These are phyloP conservation scores for Massariosphaeria phaeospora DNA, from an alignment of 495 filamentous ascomycete genomes.

Conservation along the genomic window DNA sequence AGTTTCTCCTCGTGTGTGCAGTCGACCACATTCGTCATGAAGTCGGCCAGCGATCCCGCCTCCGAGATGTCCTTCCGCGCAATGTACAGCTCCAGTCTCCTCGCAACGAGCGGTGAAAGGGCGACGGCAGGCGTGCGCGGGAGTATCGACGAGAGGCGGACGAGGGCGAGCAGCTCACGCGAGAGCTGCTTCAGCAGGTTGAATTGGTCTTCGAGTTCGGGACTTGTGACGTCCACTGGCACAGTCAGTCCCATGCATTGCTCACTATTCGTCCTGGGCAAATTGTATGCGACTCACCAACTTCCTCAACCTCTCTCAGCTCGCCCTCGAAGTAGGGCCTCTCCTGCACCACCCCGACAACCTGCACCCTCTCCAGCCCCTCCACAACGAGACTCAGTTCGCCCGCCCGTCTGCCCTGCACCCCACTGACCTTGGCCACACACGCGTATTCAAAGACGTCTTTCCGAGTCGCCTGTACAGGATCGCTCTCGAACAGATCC, in stretches of 20 bases:
- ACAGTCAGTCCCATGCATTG: conserved; percentile 6
- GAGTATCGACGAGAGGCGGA: conserved; percentile 71
- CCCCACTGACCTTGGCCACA: conserved; percentile 73
- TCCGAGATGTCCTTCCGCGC: conserved; percentile 67
- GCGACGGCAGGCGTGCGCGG: conserved; percentile 55
- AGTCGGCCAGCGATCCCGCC: conserved; percentile 87
- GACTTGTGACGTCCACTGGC: conserved; percentile 43
- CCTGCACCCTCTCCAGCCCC: conserved; percentile 68
- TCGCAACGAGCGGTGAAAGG: conserved; percentile 75
- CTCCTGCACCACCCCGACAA: conserved; percentile 70
- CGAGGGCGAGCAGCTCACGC: conserved; percentile 71
- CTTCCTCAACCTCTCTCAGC: conserved; percentile 59
- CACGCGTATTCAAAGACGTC: conserved; percentile 74
- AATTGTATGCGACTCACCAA: conserved; percentile 40
- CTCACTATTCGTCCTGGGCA: conserved; percentile 3
- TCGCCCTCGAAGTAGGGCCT: conserved; percentile 81
- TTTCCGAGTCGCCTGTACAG: conserved; percentile 57
- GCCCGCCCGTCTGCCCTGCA: conserved; percentile 72
- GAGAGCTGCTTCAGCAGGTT: conserved; percentile 74
- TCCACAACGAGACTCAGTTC: conserved; percentile 82
- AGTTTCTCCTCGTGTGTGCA: conserved; percentile 82
- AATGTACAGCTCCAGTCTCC: conserved; percentile 81
- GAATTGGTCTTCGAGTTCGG: conserved; percentile 63
- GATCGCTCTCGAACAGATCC: conserved; percentile 50
- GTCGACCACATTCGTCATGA: conserved; percentile 88